A percentile compares a stretch with the other conserved stretches of the same genome.
Conservation (phyloP, 78 protist genomes). For the Planoprotostelium fungivorum region DNA sequence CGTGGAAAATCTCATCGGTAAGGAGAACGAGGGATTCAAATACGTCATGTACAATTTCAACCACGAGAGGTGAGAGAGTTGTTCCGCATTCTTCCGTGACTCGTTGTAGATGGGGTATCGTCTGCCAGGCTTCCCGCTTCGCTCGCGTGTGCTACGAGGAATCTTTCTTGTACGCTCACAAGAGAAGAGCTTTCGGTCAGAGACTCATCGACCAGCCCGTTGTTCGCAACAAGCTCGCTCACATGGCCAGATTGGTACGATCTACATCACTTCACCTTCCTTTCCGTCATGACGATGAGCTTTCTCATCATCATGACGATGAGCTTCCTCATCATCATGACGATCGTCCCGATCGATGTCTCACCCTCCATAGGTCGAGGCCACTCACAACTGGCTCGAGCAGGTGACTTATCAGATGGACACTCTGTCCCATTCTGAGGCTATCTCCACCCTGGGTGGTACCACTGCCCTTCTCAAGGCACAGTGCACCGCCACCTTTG, state of each 20-base stretch:
- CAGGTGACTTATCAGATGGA: conserved; percentile 29
- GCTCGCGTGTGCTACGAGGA: conserved; percentile 27
- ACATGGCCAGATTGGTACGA: conserved; percentile 20
- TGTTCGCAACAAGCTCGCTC: conserved; percentile 36
- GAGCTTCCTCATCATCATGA: background rate
- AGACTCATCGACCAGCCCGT: conserved; percentile 46
- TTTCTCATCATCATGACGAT: background rate
- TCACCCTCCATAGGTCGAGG: too few relatives aligned
- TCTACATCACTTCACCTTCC: background rate
- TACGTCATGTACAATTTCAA: background rate
- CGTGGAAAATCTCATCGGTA: conserved; percentile 1
- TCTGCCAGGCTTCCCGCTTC: conserved; percentile 14
- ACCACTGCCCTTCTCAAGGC: conserved; percentile 46
- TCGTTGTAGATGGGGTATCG: conserved; percentile 38
- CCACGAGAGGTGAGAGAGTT: background rate
- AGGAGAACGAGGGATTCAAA: conserved; percentile 7
- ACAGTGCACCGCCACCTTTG: conserved; percentile 37
- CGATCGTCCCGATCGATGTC: too few relatives aligned
- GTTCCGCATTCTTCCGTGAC: background rate
- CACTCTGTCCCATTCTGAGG: conserved; percentile 1
- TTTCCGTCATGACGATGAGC: background rate
- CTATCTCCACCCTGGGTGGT: conserved; percentile 27
- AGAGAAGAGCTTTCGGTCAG: conserved; percentile 14
- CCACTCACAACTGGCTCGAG: conserved; percentile 44
- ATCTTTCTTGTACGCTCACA: conserved; percentile 5